Evolutionary conservation across 495 filamentous ascomycete genomes (phyloP).

Genomic region (Cercophora sp.): DNA sequence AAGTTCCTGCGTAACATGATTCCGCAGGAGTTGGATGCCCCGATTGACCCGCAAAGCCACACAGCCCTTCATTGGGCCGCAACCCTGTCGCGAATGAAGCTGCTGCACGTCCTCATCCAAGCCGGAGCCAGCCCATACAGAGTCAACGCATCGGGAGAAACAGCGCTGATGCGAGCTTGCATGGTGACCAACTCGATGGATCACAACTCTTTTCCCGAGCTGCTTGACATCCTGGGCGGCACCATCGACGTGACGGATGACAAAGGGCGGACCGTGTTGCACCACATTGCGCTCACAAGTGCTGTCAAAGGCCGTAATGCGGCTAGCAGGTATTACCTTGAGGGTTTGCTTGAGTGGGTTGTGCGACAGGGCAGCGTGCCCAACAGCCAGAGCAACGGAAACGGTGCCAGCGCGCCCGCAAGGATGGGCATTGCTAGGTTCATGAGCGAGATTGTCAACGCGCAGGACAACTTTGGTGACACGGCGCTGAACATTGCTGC

Average conservation of each 20-base stretch:
- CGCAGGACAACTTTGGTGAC: constrained; percentile 85
- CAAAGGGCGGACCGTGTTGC: constrained; percentile 84
- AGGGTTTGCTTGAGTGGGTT: constrained; percentile 88
- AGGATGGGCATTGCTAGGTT: constrained; percentile 83
- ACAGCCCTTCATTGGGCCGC: constrained; percentile 97
- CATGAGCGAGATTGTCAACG: constrained; percentile 93
- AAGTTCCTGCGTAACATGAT: constrained; percentile 54
- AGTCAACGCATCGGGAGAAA: constrained; percentile 83
- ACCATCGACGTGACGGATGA: constrained; percentile 87
- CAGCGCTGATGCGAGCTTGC: constrained; percentile 82
- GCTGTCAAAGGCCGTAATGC: constrained; percentile 83
- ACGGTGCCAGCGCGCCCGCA: constrained; percentile 36
- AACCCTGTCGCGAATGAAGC: constrained; percentile 77
- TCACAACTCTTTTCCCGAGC: constrained; percentile 70
- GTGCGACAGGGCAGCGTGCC: constrained; percentile 73
- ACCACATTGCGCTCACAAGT: constrained; percentile 93
- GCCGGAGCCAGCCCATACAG: constrained; percentile 82
- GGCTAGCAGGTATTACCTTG: constrained; percentile 87
- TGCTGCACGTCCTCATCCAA: constrained; percentile 73
- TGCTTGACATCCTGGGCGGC: constrained; percentile 82
- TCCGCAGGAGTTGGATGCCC: constrained; percentile 81
- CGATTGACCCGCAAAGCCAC: constrained; percentile 80
- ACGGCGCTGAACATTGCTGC: constrained; percentile 93
- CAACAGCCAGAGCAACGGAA: constrained; percentile 49
- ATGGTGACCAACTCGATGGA: constrained; percentile 89